phyloP scores from a whole-genome alignment of 2,329 filamentous ascomycete species.

The Cercospora sp. region DNA sequence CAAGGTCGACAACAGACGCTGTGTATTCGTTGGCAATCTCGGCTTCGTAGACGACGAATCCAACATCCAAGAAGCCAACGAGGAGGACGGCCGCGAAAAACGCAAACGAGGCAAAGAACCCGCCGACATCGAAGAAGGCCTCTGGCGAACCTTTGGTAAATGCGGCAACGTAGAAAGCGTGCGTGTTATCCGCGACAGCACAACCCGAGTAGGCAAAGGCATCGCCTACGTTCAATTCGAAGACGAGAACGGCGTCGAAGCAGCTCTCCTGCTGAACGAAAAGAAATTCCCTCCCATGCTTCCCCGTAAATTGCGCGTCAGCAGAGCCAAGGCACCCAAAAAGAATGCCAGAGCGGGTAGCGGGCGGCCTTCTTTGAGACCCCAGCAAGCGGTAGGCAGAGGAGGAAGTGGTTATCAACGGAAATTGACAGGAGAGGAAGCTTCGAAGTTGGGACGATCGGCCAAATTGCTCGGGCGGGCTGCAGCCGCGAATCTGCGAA shows the following conservation, averaged over 20 bases:
- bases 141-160: slow-evolving; percentile 78
- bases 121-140: slow-evolving; percentile 86
- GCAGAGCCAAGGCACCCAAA: slow-evolving; percentile 72
- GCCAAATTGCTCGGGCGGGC: slow-evolving; percentile 71
- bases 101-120: slow-evolving; percentile 71
- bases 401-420: slow-evolving; percentile 58
- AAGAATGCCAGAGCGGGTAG: slow-evolving; percentile 47
- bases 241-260: slow-evolving; percentile 84
- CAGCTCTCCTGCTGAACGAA: slow-evolving; percentile 81
- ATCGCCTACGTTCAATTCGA: slow-evolving; percentile 96
- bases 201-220: slow-evolving; percentile 91
- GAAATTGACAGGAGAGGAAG: slow-evolving; percentile 68
- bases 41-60: slow-evolving; percentile 94
- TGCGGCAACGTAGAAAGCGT: slow-evolving; percentile 88
- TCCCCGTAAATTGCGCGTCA: slow-evolving; percentile 82
- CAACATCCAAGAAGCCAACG: slow-evolving; percentile 60
- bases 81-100: slow-evolving; percentile 59
- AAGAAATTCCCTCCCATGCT: slow-evolving; percentile 94
- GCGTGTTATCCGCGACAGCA: slow-evolving; percentile 82
- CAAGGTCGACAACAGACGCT: slow-evolving; percentile 78
- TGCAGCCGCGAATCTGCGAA: slow-evolving; percentile 53
- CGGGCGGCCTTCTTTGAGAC: slow-evolving; percentile 28
- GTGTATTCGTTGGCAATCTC: slow-evolving; percentile 94
- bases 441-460: slow-evolving; percentile 71
- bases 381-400: slow-evolving; percentile 22